Evolutionary conservation across 1,284 basidiomycete genomes (phyloP), one percentile per base, ranked within the genome.

Genomic region (Trametes sp.): DNA sequence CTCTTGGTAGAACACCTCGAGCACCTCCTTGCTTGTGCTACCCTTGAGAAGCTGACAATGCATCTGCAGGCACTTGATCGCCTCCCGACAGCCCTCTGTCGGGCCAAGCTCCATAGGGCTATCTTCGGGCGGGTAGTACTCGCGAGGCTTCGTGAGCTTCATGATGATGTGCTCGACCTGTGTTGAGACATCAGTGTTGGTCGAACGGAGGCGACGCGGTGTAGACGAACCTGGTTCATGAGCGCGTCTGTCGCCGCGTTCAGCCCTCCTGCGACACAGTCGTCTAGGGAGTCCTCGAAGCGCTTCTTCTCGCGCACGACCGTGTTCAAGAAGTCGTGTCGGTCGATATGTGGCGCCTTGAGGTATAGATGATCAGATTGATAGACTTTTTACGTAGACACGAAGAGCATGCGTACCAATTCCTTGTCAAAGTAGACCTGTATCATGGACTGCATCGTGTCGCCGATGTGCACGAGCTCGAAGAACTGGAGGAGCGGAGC

Each of bases 371-470:
- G 45, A 10, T 13, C 24, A 49, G 1, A 38, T 24, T 13, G 16
- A 8, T 61, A 45, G 1, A 46, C 35, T n/a, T n/a, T n/a, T 1
- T 16, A 13, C n/a, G 38, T 16, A 24, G 9, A 45, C 21, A n/a
- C 31, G 8, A 23, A 8, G 10, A 35, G 2, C 3, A 33, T 16
- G 67, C 83, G 29, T 59, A 92, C 93, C 73, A 98, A 80, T 72
- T 98, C 96, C 74, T 96, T 96, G 73, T 98, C 96, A 73, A 96
- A 99, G 77, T 97, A 99, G 1, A 98, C 97, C 70, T 98, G 95
- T 2, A 98, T 88, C 89, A 99, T 98, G 29, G 92, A 94, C 78
- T 96, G 94, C 54, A 99, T 98, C 21, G 95, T 99, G 75, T 99
- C 97, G 0, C 95, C 98, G 19, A 98, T 84, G 78, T 99, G 97